Evolutionary conservation across 75 land plant genomes (phyloP), one percentile per base, ranked within the genome.

Genomic region (Isoetes taiwanensis): DNA sequence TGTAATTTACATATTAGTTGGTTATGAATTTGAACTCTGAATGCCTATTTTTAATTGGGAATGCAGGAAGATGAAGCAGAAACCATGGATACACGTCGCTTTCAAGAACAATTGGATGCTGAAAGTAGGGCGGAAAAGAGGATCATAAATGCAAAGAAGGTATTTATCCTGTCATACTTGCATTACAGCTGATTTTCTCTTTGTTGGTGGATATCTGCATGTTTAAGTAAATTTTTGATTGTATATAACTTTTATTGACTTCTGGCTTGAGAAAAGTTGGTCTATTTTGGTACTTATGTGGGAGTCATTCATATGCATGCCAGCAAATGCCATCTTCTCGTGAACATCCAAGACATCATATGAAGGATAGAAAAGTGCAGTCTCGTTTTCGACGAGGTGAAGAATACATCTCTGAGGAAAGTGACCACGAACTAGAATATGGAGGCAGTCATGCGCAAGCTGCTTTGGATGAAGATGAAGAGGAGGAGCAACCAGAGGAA

Each of bases 71-170:
- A 85, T 68, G 96, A 88, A 65, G 60, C 50, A 34, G 80, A 74
- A 1, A 55, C 62, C 21, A 41, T 52, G 30, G 39, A 61, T 43
- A 76, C 84, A 21, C 81, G 78, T 23, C 73, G 83, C 16, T 86
- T 74, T 64, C 82, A 86, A 40, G 84, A 85, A 39, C 81, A 86
- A 48, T 29, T 90, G 23, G 94, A 87, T 65, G 73, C 54, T 3
- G 98, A 90, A 72, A 70, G 76, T 37, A 70, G 74, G 33, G 85
- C 89, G 14, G 98, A 91, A 46, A 86, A 72, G 60, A 74, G 89
- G 23, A 83, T 91, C 19, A 67, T 86, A n/a, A 78, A 81, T 74
- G 85, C 82, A 24, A 88, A 94, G 63, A 74, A 69, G 85, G 97
- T 80, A 66, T 12, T 28, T 57, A 54, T 32, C 21, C 16, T 11